These are phyloP conservation scores for Reutealis trisperma DNA, from an alignment of 345 rosid species.

Conservation along the genomic window DNA sequence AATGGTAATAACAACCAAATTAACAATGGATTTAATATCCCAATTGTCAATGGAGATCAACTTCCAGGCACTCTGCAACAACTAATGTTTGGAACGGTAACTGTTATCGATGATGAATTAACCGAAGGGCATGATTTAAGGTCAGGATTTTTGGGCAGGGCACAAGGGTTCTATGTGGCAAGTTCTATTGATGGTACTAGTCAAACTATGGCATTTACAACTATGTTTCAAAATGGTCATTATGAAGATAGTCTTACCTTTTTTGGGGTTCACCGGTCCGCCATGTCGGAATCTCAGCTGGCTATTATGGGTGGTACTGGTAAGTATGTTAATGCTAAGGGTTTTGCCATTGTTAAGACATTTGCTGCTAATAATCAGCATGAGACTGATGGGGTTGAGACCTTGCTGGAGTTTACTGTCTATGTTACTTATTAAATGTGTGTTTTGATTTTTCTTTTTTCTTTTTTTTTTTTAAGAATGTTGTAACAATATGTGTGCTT, in stretches of 20 bases:
- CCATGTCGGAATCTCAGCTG: slow-evolving; percentile 73
- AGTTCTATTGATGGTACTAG: slow-evolving; percentile 79
- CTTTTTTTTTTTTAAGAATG: neutral
- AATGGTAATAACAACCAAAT: slow-evolving; percentile 45
- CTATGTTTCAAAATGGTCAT: slow-evolving; percentile 71
- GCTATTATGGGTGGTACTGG: slow-evolving; percentile 93
- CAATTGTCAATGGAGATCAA: slow-evolving; percentile 53
- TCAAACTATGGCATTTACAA: slow-evolving; percentile 78
- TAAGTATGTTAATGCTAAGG: slow-evolving; percentile 71
- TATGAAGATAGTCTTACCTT: slow-evolving; percentile 74
- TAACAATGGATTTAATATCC: slow-evolving; percentile 43
- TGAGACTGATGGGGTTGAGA: slow-evolving; percentile 68
- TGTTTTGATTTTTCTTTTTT: neutral
- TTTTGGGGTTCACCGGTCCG: slow-evolving; percentile 73
- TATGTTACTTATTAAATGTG: slow-evolving; percentile 47
- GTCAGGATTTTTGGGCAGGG: slow-evolving; percentile 72
- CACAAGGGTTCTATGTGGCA: slow-evolving; percentile 79
- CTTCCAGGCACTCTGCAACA: slow-evolving; percentile 49
- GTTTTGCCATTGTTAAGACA: slow-evolving; percentile 67
- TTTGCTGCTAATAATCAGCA: slow-evolving; percentile 53
- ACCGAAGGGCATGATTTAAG: slow-evolving; percentile 70
- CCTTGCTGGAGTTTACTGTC: slow-evolving; percentile 58
- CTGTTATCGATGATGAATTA: slow-evolving; percentile 76
- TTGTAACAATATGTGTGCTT: neutral
- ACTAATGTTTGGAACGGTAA: slow-evolving; percentile 87